phyloP scores from a whole-genome alignment of 208 protist genomes.

The Acanthamoeba sp. region DNA sequence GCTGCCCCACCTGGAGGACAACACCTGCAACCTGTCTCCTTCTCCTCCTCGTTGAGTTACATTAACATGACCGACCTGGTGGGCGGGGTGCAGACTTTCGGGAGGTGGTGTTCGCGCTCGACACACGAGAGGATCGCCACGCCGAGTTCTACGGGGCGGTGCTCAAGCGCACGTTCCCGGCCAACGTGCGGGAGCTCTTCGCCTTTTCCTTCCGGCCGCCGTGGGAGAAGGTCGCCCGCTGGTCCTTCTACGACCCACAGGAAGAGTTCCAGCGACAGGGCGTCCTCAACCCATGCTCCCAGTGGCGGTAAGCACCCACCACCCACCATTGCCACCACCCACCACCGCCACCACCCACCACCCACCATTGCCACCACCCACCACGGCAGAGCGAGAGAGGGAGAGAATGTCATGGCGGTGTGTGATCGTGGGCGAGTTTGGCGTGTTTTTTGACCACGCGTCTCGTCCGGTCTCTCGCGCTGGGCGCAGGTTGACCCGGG shows the following conservation, averaged over 20 bases:
- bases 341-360: too few relatives aligned
- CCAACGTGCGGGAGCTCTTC: conserved; percentile 12
- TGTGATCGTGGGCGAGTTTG: too few relatives aligned
- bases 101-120: background rate
- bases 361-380: too few relatives aligned
- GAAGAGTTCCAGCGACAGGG: background rate
- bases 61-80: too few relatives aligned
- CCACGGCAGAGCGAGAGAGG: too few relatives aligned
- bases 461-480: too few relatives aligned
- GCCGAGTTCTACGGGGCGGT: background rate
- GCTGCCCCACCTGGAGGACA: too few relatives aligned
- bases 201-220: background rate
- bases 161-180: background rate
- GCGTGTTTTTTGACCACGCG: too few relatives aligned
- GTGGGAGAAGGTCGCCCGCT: background rate
- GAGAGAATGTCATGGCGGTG: too few relatives aligned
- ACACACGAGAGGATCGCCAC: background rate
- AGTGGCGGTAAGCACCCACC: background rate
- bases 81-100: background rate
- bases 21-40: too few relatives aligned
- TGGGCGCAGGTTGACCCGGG: background rate
- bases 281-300: conserved; percentile 7
- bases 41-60: too few relatives aligned
- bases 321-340: too few relatives aligned
- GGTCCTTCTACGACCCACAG: background rate